Evolutionary conservation across 1,139 yeast species (phyloP), one percentile per base, ranked within the genome.

Genomic region (Blastobotrys niveus): DNA sequence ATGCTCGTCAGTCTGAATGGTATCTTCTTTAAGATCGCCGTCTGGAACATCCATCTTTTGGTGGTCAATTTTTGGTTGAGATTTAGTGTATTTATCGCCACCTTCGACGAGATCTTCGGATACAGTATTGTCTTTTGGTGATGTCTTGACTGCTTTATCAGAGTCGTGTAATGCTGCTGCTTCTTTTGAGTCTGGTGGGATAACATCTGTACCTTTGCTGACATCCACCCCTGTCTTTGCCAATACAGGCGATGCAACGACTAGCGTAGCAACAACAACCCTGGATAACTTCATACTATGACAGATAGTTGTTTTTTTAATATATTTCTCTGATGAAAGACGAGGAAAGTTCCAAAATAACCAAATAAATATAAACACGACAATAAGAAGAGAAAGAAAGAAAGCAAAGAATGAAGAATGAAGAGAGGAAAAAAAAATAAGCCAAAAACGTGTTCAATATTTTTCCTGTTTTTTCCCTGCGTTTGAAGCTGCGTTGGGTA

Each of bases 71-170:
- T 54, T 56, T 12, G 66, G 67, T 33, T 60, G 64, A 17, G 60
- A 56, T 43, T 60, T 59, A 18, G 57, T 52, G 44, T 60, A 63
- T 43, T 57, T 55, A 48, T 57, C 65, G 21, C 58, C 48, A 33
- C 57, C 53, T 45, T 59, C 62, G 9, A 55, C 46, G 14, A 48
- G 51, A 19, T 52, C 54, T 38, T 51, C 58, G 15, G 56, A 52
- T n/a, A 42, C 45, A 10, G 61, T 51, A 37, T 61, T 60, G 51
- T 64, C 70, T 51, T 64, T 63, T 10, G 70, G 70, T 18, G 68
- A 59, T 38, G 63, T 57, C 46, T 64, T 63, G 45, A 60, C 54
- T 3, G 66, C 68, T 42, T 55, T 54, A 49, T 62, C 65, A 18
- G 57, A 51, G 33, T 53, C 49, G 30, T 53, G 53, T 30, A 60